These are phyloP conservation scores for Thielaviopsis euricoi DNA, from an alignment of 2,329 filamentous ascomycete species.

Conservation along the genomic window DNA sequence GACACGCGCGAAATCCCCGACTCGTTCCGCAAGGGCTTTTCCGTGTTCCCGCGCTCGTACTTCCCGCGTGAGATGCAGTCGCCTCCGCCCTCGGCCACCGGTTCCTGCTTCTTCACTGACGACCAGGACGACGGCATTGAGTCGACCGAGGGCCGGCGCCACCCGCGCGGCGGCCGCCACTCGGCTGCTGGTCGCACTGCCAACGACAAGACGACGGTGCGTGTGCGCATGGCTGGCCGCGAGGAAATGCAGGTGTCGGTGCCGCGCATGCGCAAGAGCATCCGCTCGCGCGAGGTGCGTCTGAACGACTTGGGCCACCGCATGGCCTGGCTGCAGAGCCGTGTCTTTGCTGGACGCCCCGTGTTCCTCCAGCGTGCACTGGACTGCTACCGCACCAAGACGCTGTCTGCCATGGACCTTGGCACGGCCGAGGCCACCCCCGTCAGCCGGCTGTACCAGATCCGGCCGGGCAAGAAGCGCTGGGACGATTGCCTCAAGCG, in stretches of 20 bases:
- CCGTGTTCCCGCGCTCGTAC: slow-evolving; percentile 80
- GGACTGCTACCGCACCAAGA: slow-evolving; percentile 88
- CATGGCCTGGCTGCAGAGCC: slow-evolving; percentile 92
- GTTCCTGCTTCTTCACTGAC: slow-evolving; percentile 58
- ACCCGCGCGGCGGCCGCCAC: slow-evolving; percentile 18
- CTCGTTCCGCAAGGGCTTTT: slow-evolving; percentile 78
- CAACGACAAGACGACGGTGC: slow-evolving; percentile 29
- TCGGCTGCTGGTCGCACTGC: slow-evolving; percentile 19
- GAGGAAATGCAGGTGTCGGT: slow-evolving; percentile 56
- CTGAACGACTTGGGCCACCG: slow-evolving; percentile 86
- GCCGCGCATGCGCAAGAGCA: slow-evolving; percentile 52
- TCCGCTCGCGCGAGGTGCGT: slow-evolving; percentile 67
- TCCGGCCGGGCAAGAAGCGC: slow-evolving; percentile 65
- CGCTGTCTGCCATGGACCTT: slow-evolving; percentile 63
- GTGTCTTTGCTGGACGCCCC: slow-evolving; percentile 73
- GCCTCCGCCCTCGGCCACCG: slow-evolving; percentile 58
- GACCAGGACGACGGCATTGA: slow-evolving; percentile 31
- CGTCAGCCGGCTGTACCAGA: slow-evolving; percentile 76
- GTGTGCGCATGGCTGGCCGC: slow-evolving; percentile 52
- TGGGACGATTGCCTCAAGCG: slow-evolving; percentile 44
- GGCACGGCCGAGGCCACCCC: slow-evolving; percentile 58
- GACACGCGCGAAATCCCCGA: slow-evolving; percentile 94
- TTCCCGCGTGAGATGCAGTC: slow-evolving; percentile 88
- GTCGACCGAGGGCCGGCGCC: slow-evolving; percentile 25
- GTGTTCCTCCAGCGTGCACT: slow-evolving; percentile 87